Evolutionary conservation across 2,329 filamentous ascomycete species (phyloP), one percentile per base, ranked within the genome.

Genomic region (Periconia sp.): DNA sequence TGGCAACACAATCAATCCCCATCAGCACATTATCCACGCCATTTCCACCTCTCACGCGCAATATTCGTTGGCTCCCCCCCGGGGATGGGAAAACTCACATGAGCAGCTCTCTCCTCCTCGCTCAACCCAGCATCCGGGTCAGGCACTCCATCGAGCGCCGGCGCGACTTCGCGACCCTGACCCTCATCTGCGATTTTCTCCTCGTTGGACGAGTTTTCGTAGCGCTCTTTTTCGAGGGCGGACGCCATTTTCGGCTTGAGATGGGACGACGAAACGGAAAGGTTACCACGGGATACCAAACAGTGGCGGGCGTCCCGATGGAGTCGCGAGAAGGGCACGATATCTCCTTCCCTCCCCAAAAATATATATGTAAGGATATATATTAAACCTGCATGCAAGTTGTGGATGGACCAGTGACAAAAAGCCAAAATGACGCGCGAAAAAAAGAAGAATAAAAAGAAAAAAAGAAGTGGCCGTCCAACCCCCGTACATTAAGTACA

Each of bases 61-160:
- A n/a, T n/a, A n/a, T n/a, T n/a, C n/a, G n/a, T n/a, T n/a, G n/a
- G n/a, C n/a, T n/a, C n/a, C n/a, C n/a, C n/a, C n/a, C n/a, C n/a
- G n/a, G 10, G 15, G 21, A 11, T 4, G 13, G 5, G 8, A 12
- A 44, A 17, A 69, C 80, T 51, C 71, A 88, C 86, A 57, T 83
- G 79, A 35, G 70, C 77, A 18, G 78, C 79, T 52, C 73, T 78
- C 63, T 89, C 86, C 50, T 82, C 83, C 1, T 79, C 78, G 26
- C 77, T 84, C 54, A 88, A 69, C 6, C 83, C 82, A 34, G 79
- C 84, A 68, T 90, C 87, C 0, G 82, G 82, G 56, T 86, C 81
- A 8, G 76, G 55, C 10, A 65, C 41, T 36, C 61, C 57, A 11
- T 54, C 52, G 21, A 57, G 46, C 1, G 52, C 45, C 12, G 54